These are phyloP conservation scores for Calonectria naviculata DNA, from an alignment of 2,329 filamentous ascomycete species.

Conservation along the genomic window DNA sequence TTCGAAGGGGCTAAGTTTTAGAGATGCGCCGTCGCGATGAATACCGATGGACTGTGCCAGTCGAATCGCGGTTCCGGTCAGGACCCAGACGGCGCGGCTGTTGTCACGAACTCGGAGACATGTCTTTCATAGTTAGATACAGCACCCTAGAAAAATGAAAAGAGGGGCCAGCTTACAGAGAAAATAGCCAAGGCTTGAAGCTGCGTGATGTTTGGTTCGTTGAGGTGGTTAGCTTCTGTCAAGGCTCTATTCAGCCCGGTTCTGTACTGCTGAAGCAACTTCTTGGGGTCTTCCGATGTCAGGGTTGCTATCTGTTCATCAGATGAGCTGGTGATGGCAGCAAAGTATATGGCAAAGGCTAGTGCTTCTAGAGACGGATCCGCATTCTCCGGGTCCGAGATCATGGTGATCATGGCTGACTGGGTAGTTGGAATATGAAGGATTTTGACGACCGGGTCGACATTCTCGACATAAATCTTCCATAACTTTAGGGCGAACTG, in stretches of 20 bases:
- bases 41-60: conserved; percentile 22
- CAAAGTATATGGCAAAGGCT: conserved; percentile 21
- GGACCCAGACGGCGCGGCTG: conserved; percentile 17
- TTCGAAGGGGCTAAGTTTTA: conserved; percentile 20
- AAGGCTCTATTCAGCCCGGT: conserved; percentile 13
- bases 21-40: conserved; percentile 15
- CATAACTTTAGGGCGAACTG: conserved; percentile 15
- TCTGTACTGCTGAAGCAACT: conserved; percentile 13
- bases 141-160: too few relatives aligned
- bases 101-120: conserved; percentile 18
- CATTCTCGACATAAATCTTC: conserved; percentile 17
- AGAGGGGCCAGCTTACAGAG: background rate
- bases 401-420: conserved; percentile 19
- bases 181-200: conserved; percentile 22
- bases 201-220: conserved; percentile 12
- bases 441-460: conserved; percentile 21
- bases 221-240: conserved; percentile 12
- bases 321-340: conserved; percentile 14
- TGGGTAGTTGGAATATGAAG: conserved; percentile 23
- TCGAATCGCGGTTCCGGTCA: conserved; percentile 19
- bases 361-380: conserved; percentile 10
- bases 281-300: conserved; percentile 7
- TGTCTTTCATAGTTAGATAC: conserved; percentile 6
- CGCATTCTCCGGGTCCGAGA: conserved; percentile 5
- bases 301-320: conserved; percentile 7